Base-by-base conservation (phyloP, 345 rosid genomes). In the Populus pruinosa region DNA sequence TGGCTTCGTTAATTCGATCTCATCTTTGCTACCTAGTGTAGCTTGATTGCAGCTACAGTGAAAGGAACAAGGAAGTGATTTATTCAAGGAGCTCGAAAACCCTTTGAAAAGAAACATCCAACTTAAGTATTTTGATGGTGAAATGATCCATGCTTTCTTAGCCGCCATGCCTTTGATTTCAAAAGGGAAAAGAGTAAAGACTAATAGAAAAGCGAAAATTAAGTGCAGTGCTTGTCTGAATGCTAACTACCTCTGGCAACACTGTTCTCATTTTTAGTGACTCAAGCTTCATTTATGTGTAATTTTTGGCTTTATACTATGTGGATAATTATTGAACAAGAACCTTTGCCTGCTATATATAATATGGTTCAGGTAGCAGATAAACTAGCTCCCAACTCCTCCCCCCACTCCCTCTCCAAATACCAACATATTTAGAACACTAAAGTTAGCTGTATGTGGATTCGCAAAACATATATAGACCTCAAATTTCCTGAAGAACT, bases 301-400 rank as follows among this genome's bases (percentile, higher is more conserved):
- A 67, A 44, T 13, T 56, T 81, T 81, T 81, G 85, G 86, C 80
- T 49, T 64, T 76, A 72, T 17, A 36, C 61, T 38, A 23, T 38
- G 9, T 33, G 74, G 73, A 69, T 75, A 79, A 74, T 49, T 74
- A 63, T 76, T 83, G 76, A 79, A 33, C 5, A 33, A 33, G 5
- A 33, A 77, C 50, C 55, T 76, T 74, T 71, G 62, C 56, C 44
- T 41, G 1, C 13, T 41, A 10, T 41, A 63, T 72, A 53, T 81
- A 66, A 79, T 74, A 74, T 36, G 39, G 62, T 29, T 44, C 73
- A 59, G 65, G 73, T 49, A 44, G 68, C 47, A 63, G 73, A 76
- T 79, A 65, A 76, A 53, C 55, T 31, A 21, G 27, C 72, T 73
- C 71, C 66, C 69, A 72, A 69, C 50, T 36, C 65, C 21, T 67